phyloP scores from a whole-genome alignment of 345 rosid species.

The Gynandropsis gynandra region DNA sequence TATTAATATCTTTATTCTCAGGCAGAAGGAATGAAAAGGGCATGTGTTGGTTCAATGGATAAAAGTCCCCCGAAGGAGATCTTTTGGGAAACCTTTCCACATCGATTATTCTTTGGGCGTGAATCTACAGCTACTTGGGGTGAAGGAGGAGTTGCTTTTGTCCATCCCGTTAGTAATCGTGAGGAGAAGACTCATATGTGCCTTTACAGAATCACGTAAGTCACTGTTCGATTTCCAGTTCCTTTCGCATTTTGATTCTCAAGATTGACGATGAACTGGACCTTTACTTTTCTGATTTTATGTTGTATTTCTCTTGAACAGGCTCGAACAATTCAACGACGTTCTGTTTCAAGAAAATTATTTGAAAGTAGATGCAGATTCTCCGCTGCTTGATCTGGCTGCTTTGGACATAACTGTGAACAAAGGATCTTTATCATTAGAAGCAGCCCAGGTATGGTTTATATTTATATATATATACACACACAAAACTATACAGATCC shows the following conservation, averaged over 20 bases:
- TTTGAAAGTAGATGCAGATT: conserved; percentile 27
- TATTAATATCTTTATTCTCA: conserved; percentile 21
- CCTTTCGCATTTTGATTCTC: neutral
- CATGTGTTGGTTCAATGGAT: conserved; percentile 70
- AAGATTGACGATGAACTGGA: no score
- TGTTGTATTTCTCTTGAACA: conserved; percentile 24
- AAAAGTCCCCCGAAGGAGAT: conserved; percentile 59
- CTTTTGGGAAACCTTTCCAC: conserved; percentile 64
- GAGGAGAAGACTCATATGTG: conserved; percentile 47
- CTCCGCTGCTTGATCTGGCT: conserved; percentile 47
- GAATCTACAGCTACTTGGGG: conserved; percentile 62
- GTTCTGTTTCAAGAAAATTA: conserved; percentile 66
- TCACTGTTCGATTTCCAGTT: neutral
- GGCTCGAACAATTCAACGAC: conserved; percentile 94
- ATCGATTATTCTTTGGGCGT: conserved; percentile 77
- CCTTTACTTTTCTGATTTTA: conserved; percentile 7
- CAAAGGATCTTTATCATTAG: conserved; percentile 42
- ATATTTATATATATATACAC: no score
- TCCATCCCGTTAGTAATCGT: conserved; percentile 43
- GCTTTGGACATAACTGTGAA: conserved; percentile 33
- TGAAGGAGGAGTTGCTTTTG: conserved; percentile 83
- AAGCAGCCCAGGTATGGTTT: conserved; percentile 27
- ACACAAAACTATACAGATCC: no score
- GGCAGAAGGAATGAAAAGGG: conserved; percentile 65
- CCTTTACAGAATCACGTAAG: conserved; percentile 72